A percentile compares a stretch with the other conserved stretches of the same genome.
phyloP scores from a whole-genome alignment of 1,284 basidiomycete genomes.

The Meira nashicola region DNA sequence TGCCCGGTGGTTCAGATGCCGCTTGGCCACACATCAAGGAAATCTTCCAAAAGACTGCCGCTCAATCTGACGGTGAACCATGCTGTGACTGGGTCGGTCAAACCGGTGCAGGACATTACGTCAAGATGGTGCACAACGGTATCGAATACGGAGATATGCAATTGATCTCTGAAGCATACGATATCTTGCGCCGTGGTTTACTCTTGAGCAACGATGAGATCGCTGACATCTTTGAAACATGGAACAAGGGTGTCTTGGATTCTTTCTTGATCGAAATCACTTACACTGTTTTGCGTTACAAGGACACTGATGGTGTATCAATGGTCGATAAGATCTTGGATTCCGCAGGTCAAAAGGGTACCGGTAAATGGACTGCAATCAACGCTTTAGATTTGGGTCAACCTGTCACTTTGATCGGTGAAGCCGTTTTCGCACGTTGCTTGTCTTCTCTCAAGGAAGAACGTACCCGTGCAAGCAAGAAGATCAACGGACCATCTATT shows the following conservation, averaged over 20 bases:
- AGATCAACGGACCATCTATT: constrained; percentile 80
- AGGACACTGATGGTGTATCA: constrained; percentile 87
- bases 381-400: constrained; percentile 89
- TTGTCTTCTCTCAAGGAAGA: constrained; percentile 97
- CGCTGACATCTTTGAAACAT: constrained; percentile 57
- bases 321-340: constrained; percentile 84
- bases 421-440: constrained; percentile 98
- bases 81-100: constrained; percentile 99
- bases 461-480: constrained; percentile 85
- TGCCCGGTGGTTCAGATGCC: constrained; percentile 91
- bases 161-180: constrained; percentile 76
- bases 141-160: constrained; percentile 96
- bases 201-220: constrained; percentile 60
- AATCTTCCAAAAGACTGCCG: constrained; percentile 97
- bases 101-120: constrained; percentile 87
- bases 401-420: constrained; percentile 92
- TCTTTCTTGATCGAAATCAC: constrained; percentile 96
- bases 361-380: constrained; percentile 99
- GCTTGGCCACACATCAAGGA: constrained; percentile 97
- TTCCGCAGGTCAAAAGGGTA: constrained; percentile 93
- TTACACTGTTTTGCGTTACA: constrained; percentile 56
- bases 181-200: constrained; percentile 95
- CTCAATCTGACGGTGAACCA: constrained; percentile 89
- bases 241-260: constrained; percentile 99
- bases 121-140: constrained; percentile 99